Evolutionary conservation across 2,329 filamentous ascomycete genomes (phyloP).

Genomic region (Phoma sp.): DNA sequence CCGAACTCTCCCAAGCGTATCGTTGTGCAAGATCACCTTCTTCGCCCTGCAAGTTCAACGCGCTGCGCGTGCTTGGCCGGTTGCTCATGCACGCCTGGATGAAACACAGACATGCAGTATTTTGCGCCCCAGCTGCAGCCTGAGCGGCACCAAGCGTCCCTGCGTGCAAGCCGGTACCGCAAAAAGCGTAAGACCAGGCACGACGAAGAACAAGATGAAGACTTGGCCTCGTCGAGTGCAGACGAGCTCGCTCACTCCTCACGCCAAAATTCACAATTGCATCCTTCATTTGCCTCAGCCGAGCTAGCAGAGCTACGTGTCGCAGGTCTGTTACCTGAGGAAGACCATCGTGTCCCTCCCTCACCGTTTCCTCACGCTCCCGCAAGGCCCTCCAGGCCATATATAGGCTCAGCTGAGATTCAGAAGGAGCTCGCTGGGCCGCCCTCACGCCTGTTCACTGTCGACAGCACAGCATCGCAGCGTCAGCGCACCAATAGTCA

Average conservation of each 20-base stretch:
- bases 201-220: slow-evolving; percentile 19
- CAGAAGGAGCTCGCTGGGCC: slow-evolving; percentile 51
- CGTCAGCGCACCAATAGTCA: slow-evolving; percentile 3
- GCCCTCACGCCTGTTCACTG: slow-evolving; percentile 50
- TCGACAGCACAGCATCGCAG: slow-evolving; percentile 16
- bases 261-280: slow-evolving; percentile 21
- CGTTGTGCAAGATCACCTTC: not conserved
- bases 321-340: slow-evolving; percentile 50
- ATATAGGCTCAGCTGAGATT: slow-evolving; percentile 29
- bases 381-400: slow-evolving; percentile 22
- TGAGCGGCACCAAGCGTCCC: slow-evolving; percentile 37
- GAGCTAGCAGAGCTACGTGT: slow-evolving; percentile 44
- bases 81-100: slow-evolving; percentile 1
- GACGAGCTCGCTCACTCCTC: slow-evolving; percentile 3
- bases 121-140: slow-evolving; percentile 41
- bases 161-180: slow-evolving; percentile 42
- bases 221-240: not conserved
- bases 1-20: not conserved
- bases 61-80: slow-evolving; percentile 3
- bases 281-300: slow-evolving; percentile 24
- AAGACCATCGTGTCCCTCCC: slow-evolving; percentile 47
- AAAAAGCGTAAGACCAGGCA: slow-evolving; percentile 31
- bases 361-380: slow-evolving; percentile 55
- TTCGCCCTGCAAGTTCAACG: not conserved
- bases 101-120: slow-evolving; percentile 36